Evolutionary conservation across 805 yeast species (phyloP).

Genomic region (Barnettozyma sp.): DNA sequence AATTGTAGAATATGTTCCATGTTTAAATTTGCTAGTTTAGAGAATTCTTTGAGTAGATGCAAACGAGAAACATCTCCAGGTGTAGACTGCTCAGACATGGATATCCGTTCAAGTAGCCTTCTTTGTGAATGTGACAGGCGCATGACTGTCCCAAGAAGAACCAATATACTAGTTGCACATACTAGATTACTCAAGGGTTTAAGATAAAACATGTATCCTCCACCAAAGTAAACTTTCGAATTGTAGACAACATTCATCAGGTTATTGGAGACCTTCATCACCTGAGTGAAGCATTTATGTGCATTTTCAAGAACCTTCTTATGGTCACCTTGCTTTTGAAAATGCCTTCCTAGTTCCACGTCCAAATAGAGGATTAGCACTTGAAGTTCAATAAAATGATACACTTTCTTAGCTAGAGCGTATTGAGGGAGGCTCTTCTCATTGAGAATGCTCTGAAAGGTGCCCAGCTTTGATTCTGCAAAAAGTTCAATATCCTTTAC

Average conservation of each 20-base stretch:
- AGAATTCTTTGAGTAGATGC: conserved; percentile 12
- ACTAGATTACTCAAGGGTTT: conserved; percentile 30
- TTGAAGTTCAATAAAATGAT: conserved; percentile 24
- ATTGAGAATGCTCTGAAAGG: conserved; percentile 14
- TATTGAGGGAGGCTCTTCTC: conserved; percentile 10
- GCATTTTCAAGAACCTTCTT: conserved; percentile 31
- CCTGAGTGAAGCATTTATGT: conserved; percentile 25
- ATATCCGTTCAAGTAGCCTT: background rate
- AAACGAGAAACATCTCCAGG: conserved; percentile 7
- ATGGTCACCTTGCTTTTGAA: conserved; percentile 27
- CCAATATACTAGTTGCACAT: conserved; percentile 11
- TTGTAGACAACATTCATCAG: conserved; percentile 28
- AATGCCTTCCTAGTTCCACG: conserved; percentile 34
- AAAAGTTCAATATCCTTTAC: conserved; percentile 31
- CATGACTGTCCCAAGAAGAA: conserved; percentile 8
- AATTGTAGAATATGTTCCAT: conserved; percentile 15
- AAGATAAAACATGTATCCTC: conserved; percentile 34
- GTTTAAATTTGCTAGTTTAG: conserved; percentile 5
- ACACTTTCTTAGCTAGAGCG: conserved; percentile 20
- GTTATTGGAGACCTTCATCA: conserved; percentile 29
- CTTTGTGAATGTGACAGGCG: conserved; percentile 19
- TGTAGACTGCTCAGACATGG: conserved; percentile 1
- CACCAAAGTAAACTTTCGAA: conserved; percentile 33
- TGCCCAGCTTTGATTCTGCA: conserved; percentile 24
- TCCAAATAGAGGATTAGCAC: conserved; percentile 29